Conservation (phyloP, 352 stramenopile species). For the Peronospora farinosa region DNA sequence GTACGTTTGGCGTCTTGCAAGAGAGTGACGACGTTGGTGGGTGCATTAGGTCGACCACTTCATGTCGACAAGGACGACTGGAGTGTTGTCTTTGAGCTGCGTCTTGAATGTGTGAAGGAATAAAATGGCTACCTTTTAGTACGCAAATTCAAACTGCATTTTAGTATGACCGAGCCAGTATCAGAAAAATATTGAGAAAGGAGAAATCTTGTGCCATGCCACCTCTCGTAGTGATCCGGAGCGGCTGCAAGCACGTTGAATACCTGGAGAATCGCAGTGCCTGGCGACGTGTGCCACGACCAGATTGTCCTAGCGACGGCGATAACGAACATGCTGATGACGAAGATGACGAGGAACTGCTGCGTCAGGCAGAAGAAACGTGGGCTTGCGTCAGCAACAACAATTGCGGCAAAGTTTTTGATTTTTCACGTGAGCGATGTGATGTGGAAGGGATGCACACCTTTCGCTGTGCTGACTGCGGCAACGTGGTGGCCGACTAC, state of each 20-base stretch:
- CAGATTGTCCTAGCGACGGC: constrained; percentile 19
- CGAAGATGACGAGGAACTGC: constrained; percentile 23
- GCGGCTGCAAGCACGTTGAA: constrained; percentile 54
- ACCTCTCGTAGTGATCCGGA: constrained; percentile 65
- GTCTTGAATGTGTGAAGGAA: constrained; percentile 6
- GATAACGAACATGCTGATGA: constrained; percentile 22
- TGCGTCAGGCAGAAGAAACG: constrained; percentile 21
- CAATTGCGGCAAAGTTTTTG: constrained; percentile 21
- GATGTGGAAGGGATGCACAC: constrained; percentile 42
- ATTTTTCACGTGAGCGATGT: constrained; percentile 42
- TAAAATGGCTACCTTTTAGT: constrained; percentile 12
- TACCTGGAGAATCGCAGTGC: constrained; percentile 47
- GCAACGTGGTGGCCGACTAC: constrained; percentile 52
- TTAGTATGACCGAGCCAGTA: background rate
- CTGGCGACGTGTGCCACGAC: constrained; percentile 32
- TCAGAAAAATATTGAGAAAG: constrained; percentile 12
- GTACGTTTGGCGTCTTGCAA: constrained; percentile 27
- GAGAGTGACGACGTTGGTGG: constrained; percentile 32
- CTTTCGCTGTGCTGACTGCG: constrained; percentile 60
- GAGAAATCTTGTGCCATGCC: constrained; percentile 36
- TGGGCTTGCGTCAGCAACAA: constrained; percentile 10
- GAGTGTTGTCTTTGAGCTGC: constrained; percentile 52
- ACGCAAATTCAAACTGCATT: background rate
- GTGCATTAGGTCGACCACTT: constrained; percentile 35
- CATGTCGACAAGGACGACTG: constrained; percentile 46